Evolutionary conservation across 2,329 filamentous ascomycete species (phyloP).

Genomic region (Cladosporium sp.): DNA sequence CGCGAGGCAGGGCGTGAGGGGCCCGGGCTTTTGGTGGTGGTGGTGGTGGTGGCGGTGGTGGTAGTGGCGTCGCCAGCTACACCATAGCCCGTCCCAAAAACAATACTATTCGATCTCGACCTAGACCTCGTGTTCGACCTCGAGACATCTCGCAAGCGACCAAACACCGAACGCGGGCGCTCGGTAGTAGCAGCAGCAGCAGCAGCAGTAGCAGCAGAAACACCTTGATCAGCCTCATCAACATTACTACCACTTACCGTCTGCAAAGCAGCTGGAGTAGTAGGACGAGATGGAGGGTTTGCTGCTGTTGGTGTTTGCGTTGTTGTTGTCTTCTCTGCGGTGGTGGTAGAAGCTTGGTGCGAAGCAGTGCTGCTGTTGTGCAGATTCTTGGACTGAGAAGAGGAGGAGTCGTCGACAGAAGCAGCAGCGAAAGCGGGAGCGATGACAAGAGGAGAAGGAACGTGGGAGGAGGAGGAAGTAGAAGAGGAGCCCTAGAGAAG

Average conservation of each 20-base stretch:
- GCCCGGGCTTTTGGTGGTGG: conserved; percentile 7
- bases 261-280: background rate
- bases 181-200: background rate
- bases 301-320: background rate
- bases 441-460: conserved; percentile 19
- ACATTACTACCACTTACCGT: background rate
- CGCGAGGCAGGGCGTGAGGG: conserved; percentile 13
- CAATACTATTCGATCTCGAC: background rate
- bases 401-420: background rate
- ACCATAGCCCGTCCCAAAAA: background rate
- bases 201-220: background rate
- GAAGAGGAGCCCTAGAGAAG: conserved; percentile 24
- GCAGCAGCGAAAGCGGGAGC: conserved; percentile 5
- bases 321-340: background rate
- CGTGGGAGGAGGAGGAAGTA: background rate
- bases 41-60: too few species aligned
- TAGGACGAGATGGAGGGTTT: background rate
- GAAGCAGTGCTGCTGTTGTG: background rate
- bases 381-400: background rate
- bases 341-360: background rate
- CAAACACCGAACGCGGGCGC: conserved; percentile 12
- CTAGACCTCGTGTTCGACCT: background rate
- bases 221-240: background rate
- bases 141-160: background rate
- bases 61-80: background rate